These are phyloP conservation scores for Trichophyton equinum DNA, from an alignment of 2,329 filamentous ascomycete genomes.

Conservation along the genomic window DNA sequence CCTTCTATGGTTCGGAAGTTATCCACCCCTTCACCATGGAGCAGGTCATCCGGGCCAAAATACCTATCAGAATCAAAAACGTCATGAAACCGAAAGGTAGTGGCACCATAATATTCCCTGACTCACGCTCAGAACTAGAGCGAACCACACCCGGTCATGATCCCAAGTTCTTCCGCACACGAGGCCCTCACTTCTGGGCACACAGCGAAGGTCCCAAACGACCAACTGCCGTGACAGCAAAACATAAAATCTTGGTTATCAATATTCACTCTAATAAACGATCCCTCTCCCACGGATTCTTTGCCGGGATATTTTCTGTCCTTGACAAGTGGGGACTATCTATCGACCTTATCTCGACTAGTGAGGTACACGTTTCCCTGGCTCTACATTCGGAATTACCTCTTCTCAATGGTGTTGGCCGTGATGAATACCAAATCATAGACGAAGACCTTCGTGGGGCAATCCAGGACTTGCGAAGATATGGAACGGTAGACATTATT, in stretches of 20 bases:
- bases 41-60: constrained; percentile 57
- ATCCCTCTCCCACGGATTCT: constrained; percentile 89
- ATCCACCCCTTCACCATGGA: constrained; percentile 99
- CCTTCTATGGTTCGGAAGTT: constrained; percentile 87
- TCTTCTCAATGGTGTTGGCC: constrained; percentile 37
- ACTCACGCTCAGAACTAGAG: constrained; percentile 45
- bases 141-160: constrained; percentile 43
- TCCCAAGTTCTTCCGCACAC: constrained; percentile 40
- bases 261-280: constrained; percentile 98
- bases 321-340: constrained; percentile 76
- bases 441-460: constrained; percentile 53
- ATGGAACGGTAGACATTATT: constrained; percentile 82
- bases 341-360: constrained; percentile 91
- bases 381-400: constrained; percentile 71
- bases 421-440: constrained; percentile 41
- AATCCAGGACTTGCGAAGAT: constrained; percentile 60
- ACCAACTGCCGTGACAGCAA: constrained; percentile 88
- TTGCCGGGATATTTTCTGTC: constrained; percentile 85
- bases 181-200: constrained; percentile 35
- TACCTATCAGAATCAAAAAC: constrained; percentile 58
- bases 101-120: constrained; percentile 61
- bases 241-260: constrained; percentile 90
- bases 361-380: constrained; percentile 95
- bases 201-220: constrained; percentile 52
- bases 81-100: constrained; percentile 53